Conservation (phyloP, 805 yeast genomes). For the Tetrapisispora phaffii region DNA sequence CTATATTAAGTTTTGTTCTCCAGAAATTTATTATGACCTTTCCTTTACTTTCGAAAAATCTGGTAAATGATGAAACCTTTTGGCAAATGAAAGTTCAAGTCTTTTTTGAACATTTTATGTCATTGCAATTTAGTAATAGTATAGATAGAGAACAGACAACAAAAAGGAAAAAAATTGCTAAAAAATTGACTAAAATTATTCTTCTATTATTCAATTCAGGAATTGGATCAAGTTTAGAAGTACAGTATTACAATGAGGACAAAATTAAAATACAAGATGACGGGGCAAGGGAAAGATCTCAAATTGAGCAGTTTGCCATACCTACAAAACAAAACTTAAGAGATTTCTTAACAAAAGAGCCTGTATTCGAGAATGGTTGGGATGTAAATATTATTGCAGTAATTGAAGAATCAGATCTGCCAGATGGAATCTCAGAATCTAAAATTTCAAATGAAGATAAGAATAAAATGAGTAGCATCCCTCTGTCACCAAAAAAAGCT, state of each 20-base stretch:
- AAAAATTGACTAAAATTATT: slow-evolving; percentile 52
- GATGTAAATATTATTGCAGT: slow-evolving; percentile 65
- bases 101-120: slow-evolving; percentile 69
- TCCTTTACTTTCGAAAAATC: slow-evolving; percentile 53
- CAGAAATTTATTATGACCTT: slow-evolving; percentile 52
- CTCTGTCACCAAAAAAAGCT: background rate
- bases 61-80: slow-evolving; percentile 44
- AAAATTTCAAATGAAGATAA: background rate
- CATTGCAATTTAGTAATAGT: slow-evolving; percentile 59
- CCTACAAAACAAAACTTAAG: slow-evolving; percentile 34
- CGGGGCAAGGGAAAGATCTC: slow-evolving; percentile 25
- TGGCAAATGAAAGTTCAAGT: slow-evolving; percentile 77
- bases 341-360: slow-evolving; percentile 26
- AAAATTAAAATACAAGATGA: slow-evolving; percentile 21
- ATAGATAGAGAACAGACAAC: slow-evolving; percentile 69
- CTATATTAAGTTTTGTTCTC: slow-evolving; percentile 60
- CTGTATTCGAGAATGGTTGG: slow-evolving; percentile 41
- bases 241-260: slow-evolving; percentile 35
- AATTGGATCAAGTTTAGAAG: slow-evolving; percentile 50
- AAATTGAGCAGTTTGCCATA: slow-evolving; percentile 30
- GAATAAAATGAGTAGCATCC: background rate
- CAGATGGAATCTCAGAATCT: slow-evolving; percentile 2
- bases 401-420: slow-evolving; percentile 15
- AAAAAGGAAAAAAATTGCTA: slow-evolving; percentile 53
- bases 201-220: slow-evolving; percentile 68